These are phyloP conservation scores for Schizonepeta tenuifolia DNA, from an alignment of 257 asterid species.

Conservation along the genomic window DNA sequence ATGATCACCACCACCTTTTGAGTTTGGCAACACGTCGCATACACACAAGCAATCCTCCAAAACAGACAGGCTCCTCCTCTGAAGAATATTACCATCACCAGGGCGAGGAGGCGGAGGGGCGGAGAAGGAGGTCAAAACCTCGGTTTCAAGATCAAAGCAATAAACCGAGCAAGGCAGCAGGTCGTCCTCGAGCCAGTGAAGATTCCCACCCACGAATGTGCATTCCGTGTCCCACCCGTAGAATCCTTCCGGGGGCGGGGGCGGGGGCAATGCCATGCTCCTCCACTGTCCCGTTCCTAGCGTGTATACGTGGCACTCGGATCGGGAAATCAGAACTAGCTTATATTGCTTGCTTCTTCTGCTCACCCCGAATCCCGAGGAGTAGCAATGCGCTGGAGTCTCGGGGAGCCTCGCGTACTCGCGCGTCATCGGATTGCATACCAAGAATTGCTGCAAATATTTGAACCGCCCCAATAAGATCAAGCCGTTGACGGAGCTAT, in stretches of 20 bases:
- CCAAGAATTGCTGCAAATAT: not conserved
- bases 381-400: not conserved
- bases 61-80: not conserved
- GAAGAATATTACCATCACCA: not conserved
- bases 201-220: not conserved
- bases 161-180: not conserved
- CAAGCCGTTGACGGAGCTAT: not conserved
- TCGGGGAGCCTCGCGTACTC: not conserved
- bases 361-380: not conserved
- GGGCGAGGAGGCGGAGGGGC: not conserved
- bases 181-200: not conserved
- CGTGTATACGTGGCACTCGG: not conserved
- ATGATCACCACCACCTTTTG: not conserved
- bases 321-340: not conserved
- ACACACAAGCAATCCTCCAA: not conserved
- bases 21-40: not conserved
- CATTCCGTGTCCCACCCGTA: not conserved
- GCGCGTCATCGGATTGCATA: not conserved
- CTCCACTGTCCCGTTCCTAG: not conserved
- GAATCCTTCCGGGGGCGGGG: not conserved
- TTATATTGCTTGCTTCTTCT: not conserved
- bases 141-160: not conserved
- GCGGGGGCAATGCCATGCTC: not conserved
- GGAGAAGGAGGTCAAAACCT: not conserved
- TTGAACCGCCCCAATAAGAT: not conserved